Conservation (phyloP, 305 asterid species). For the Petunia hybrid region DNA sequence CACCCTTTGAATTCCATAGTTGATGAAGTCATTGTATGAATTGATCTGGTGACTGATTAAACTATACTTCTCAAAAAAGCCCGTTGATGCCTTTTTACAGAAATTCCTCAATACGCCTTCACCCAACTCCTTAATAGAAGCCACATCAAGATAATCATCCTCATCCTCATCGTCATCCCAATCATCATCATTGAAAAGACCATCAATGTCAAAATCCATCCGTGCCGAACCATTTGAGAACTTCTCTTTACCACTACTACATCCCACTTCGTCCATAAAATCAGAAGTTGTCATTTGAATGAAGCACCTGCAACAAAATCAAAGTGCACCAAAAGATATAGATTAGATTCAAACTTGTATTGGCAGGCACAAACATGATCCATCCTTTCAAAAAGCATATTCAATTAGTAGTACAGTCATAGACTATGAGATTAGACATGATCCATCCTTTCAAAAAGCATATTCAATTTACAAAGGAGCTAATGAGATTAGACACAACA, state of each 20-base stretch:
- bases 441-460: not conserved
- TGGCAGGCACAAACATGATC: slow-evolving; percentile 12
- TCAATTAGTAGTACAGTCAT: not conserved
- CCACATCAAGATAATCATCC: slow-evolving; percentile 36
- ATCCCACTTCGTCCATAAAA: slow-evolving; percentile 55
- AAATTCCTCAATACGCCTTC: slow-evolving; percentile 54
- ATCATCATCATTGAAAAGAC: slow-evolving; percentile 43
- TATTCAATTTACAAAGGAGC: not conserved
- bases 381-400: not conserved
- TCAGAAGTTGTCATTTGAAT: slow-evolving; percentile 55
- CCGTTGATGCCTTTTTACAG: slow-evolving; percentile 71
- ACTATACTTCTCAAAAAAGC: slow-evolving; percentile 81
- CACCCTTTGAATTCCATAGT: slow-evolving; percentile 70
- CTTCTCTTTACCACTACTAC: slow-evolving; percentile 56
- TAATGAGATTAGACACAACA: not conserved
- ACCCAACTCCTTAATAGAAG: slow-evolving; percentile 52
- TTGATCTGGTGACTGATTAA: slow-evolving; percentile 86
- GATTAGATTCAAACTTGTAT: not conserved
- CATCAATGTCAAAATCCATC: slow-evolving; percentile 68
- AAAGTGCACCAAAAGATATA: slow-evolving; percentile 1
- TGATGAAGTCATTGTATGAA: slow-evolving; percentile 81
- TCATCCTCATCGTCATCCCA: slow-evolving; percentile 57
- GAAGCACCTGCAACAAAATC: slow-evolving; percentile 20
- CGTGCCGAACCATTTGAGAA: slow-evolving; percentile 45
- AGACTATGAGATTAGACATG: not conserved